Evolutionary conservation across 306 rosid genomes (phyloP), one percentile per base, ranked within the genome.

Genomic region (Echinosophora koreensis): DNA sequence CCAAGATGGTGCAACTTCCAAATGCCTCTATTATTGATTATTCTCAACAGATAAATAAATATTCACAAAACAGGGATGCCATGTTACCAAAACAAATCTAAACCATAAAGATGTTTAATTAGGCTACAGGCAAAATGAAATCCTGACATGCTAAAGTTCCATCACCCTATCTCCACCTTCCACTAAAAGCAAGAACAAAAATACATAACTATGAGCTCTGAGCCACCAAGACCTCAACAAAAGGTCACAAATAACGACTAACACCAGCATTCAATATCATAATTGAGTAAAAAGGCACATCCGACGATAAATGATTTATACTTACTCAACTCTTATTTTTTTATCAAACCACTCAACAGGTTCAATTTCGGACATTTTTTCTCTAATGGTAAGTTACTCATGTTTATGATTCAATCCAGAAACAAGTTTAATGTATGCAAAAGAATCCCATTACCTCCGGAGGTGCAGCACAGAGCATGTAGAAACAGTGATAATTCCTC

Each of bases 401-500:
- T 7, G 28, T 69, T 22, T 64, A 9, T 60, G 42, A 69, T 64
- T 46, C 39, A 66, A 71, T 71, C 67, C 62, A 59, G 63, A 55
- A 56, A 72, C 58, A 60, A 76, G 75, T 34, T 32, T 35, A 46
- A 32, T 17, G 17, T 12, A 58, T 69, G 55, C 39, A 14, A 51
- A 67, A 55, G 11, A 49, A 73, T 13, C 34, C 58, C 65, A 80
- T 67, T 92, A 92, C 97, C 97, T 88, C 91, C 7, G 79, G 90
- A 49, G 96, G 90, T 51, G 88, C 96, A 68, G 93, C 87, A 76
- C 97, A 92, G 80, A 92, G 96, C 97, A 92, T 92, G 89, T 92
- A 92, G 89, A 92, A 92, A 87, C 97, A 92, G 71, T 92, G 97
- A 83, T 92, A 92, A 72, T 92, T 92, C 86, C 97, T 87, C 85